Evolutionary conservation across 805 yeast genomes (phyloP).

Genomic region (Blastobotrys attinorum): DNA sequence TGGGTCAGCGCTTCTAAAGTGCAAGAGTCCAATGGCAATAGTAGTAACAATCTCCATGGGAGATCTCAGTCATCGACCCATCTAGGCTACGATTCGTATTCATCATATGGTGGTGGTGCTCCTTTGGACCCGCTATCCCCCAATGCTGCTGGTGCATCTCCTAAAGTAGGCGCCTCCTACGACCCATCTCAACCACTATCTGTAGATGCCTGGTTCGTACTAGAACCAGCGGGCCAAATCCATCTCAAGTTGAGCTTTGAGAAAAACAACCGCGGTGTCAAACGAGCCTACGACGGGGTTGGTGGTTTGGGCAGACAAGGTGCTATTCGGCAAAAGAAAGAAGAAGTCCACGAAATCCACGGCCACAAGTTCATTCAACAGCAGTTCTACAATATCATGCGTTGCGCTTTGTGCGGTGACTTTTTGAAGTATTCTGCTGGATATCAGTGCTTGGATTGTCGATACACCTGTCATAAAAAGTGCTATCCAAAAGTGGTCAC

Average conservation of each 20-base stretch:
- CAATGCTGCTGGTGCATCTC: neutral
- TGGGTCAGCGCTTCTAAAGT: constrained; percentile 70
- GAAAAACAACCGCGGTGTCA: constrained; percentile 48
- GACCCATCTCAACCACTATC: constrained; percentile 1
- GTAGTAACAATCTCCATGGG: too few relatives aligned
- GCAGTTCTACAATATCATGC: constrained; percentile 92
- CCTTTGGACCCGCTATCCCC: too few relatives aligned
- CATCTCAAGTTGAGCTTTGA: constrained; percentile 70
- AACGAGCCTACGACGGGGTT: constrained; percentile 35
- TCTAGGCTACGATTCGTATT: neutral
- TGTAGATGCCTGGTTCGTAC: constrained; percentile 75
- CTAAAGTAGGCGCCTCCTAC: constrained; percentile 1
- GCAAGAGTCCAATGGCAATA: constrained; percentile 4
- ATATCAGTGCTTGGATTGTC: constrained; percentile 74
- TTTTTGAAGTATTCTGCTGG: constrained; percentile 75
- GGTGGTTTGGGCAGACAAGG: constrained; percentile 91
- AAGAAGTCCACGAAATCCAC: constrained; percentile 78
- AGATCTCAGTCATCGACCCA: constrained; percentile 2
- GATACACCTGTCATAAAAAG: constrained; percentile 68
- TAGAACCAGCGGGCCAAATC: constrained; percentile 93
- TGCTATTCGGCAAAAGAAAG: constrained; percentile 91
- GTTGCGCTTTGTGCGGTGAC: constrained; percentile 96
- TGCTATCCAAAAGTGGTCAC: constrained; percentile 74
- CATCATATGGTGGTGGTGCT: constrained; percentile 4
- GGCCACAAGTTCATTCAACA: constrained; percentile 97